Evolutionary conservation across 2,329 filamentous ascomycete species (phyloP), one percentile per base, ranked within the genome.

Genomic region (Colletotrichum tanaceti): DNA sequence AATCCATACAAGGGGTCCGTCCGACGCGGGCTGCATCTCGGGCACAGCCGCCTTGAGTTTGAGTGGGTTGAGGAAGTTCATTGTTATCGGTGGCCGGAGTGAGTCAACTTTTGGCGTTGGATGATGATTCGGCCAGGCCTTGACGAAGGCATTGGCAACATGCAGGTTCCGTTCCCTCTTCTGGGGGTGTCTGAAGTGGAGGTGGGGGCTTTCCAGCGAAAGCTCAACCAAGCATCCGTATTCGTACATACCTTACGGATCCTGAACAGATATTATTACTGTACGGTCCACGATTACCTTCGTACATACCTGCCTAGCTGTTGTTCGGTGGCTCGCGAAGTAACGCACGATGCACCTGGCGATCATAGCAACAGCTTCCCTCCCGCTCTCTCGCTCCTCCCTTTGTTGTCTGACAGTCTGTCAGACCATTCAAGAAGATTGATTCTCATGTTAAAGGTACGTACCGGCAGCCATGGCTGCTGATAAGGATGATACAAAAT

Each of bases 1-100:
- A 72, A 97, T 94, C 93, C 93, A 97, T 71, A 97, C 92, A 44
- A 97, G 81, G 10, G 91, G 91, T 72, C 90, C 89, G 65, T 80
- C 78, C 50, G 68, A 60, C 10, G 68, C 55, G 38, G 63, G 49
- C 46, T 64, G 35, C 58, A 63, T 50, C 62, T 61, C 59, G 20
- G 63, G 49, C 10, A 52, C 32, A 43, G 47, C n/a, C 16, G 60
- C 41, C 24, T 46, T 62, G 24, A 46, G 41, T 44, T 39, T 63
- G 50, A 71, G 59, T 28, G 59, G 41, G 28, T 24, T 64, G 41
- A 71, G 59, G 39, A 68, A 68, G 18, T 71, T 53, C 70, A 71
- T 71, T 39, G 5, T 55, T 39, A 13, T 9, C n/a, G 46, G 5
- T 55, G 44, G 13, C 11, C n/a, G 11, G 4, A 6, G 4, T 32